Evolutionary conservation across 2,329 filamentous ascomycete species (phyloP), one percentile per base, ranked within the genome.

Genomic region (Claviceps paspali): DNA sequence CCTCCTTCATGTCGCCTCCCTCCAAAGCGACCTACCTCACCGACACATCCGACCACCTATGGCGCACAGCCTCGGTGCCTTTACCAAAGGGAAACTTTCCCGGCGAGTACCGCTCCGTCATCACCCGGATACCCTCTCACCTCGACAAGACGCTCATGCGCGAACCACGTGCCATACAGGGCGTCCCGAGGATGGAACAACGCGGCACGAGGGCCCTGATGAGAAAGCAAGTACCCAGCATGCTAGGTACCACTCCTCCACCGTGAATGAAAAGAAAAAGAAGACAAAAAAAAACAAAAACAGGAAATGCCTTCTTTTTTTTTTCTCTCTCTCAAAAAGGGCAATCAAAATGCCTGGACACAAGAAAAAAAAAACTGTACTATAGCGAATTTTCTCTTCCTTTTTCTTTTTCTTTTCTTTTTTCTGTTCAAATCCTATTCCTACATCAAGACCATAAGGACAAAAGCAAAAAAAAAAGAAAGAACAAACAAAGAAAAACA

Each of bases 71-170:
- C 4, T 72, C 71, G 10, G 69, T 76, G 29, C 68, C 74, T 6
- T 62, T 72, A 29, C 69, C 70, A n/a, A 70, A 65, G 45, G 67
- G 70, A 36, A 76, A 72, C 47, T 77, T 79, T 45, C 63, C 69
- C 0, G 72, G 73, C 40, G 72, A 78, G 46, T 80, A 80, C 57
- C 66, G 68, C 41, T 59, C 66, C 23, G 64, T 76, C 11, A 64
- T 75, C 38, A 75, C 74, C 10, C 62, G 76, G 46, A 76, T 83
- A 27, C 91, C 91, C 5, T 76, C 83, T 6, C 87, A 83, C 51
- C 69, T 98, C 8, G 91, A 98, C 50, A 72, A 79, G 4, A 73
- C 76, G 11, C 65, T 95, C 33, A 94, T 96, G 85, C 84, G 85
- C 55, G 87, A 95, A 59, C 87, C 87, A 22, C 73, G 87, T 40